These are phyloP conservation scores for Hypoxylon sp. DNA, from an alignment of 2,329 filamentous ascomycete species.

Conservation along the genomic window DNA sequence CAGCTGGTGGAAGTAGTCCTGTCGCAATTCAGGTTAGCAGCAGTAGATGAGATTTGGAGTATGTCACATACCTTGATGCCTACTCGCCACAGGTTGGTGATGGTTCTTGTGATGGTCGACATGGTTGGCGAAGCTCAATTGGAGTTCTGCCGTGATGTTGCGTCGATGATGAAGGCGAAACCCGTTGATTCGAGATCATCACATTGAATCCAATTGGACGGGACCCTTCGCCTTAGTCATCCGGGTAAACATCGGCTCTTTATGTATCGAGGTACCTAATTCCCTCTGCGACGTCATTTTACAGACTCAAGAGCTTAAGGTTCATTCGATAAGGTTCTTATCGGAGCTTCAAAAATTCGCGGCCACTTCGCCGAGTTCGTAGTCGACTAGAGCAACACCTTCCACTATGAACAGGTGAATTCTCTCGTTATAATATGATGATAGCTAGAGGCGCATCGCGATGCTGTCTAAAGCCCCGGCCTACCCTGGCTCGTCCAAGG, in stretches of 20 bases:
- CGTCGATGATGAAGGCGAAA: conserved; percentile 37
- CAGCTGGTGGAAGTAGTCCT: conserved; percentile 95
- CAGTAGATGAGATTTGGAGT: conserved; percentile 6
- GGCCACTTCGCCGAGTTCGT: not conserved
- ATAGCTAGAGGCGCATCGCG: conserved; percentile 48
- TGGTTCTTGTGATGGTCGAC: conserved; percentile 90
- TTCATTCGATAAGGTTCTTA: conserved; percentile 25
- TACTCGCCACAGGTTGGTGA: conserved; percentile 87
- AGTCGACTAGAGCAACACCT: not conserved
- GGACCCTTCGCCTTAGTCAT: not conserved
- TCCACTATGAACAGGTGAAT: conserved; percentile 4
- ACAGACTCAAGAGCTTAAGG: no score
- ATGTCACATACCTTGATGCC: conserved; percentile 79
- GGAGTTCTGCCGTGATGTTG: conserved; percentile 42
- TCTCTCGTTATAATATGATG: conserved; percentile 41
- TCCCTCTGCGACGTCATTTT: conserved; percentile 26
- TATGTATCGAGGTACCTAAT: conserved; percentile 12
- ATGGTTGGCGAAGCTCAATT: conserved; percentile 68
- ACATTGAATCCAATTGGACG: conserved; percentile 39
- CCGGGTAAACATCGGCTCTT: conserved; percentile 33
- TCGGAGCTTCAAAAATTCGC: conserved; percentile 30
- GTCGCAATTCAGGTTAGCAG: conserved; percentile 44
- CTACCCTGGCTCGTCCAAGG: conserved; percentile 41
- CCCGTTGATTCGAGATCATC: conserved; percentile 40
- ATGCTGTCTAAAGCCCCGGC: conserved; percentile 50